Percentiles rank a stretch among this genome's conserved stretches.
Conservation (phyloP, 78 protist species). For the Parvularia atlantis region DNA sequence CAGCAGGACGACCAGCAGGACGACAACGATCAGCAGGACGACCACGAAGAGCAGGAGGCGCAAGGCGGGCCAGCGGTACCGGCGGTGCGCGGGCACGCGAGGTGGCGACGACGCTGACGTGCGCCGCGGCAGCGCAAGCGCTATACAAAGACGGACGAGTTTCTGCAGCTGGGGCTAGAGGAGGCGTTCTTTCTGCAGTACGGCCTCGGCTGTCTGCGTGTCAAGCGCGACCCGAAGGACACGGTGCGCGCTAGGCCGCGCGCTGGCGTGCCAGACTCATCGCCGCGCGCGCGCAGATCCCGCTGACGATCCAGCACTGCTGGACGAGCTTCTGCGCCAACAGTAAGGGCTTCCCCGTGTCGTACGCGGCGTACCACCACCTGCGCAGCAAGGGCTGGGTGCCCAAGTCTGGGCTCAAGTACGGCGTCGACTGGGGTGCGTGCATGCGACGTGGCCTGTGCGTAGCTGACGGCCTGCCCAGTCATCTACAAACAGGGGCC, state of each 20-base stretch:
- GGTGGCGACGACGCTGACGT: too few species aligned
- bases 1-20: too few species aligned
- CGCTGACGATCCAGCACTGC: not conserved
- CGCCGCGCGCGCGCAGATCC: not conserved
- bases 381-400: not conserved
- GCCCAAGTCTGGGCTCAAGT: not conserved
- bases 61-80: too few species aligned
- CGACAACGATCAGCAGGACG: too few species aligned
- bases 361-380: slow-evolving; percentile 6
- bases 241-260: not conserved
- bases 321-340: not conserved
- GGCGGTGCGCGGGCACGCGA: too few species aligned
- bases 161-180: not conserved
- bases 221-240: not conserved
- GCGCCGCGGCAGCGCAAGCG: too few species aligned
- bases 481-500: not conserved
- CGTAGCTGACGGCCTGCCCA: too few species aligned
- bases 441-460: too few species aligned
- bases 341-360: not conserved
- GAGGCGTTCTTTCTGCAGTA: not conserved
- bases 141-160: too few species aligned
- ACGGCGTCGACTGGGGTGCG: not conserved
- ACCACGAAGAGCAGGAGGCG: too few species aligned
- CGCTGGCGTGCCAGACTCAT: too few species aligned
- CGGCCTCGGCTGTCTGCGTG: not conserved